A percentile compares a stretch with the other conserved stretches of the same genome.
phyloP scores from a whole-genome alignment of 2,329 filamentous ascomycete species.

The Xylariales sp. region DNA sequence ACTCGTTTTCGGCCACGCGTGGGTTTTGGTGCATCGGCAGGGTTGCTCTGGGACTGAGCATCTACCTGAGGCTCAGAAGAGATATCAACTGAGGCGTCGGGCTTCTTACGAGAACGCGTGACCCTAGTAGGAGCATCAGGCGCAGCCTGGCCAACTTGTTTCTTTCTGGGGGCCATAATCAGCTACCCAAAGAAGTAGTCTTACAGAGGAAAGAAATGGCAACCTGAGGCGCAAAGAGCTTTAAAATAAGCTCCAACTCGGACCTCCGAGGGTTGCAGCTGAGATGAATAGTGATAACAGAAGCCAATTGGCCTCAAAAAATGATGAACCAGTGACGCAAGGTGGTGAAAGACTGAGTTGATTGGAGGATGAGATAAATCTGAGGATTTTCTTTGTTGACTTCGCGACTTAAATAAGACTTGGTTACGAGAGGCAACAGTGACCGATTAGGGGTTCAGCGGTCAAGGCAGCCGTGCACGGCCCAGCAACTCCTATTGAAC shows the following conservation, averaged over 20 bases:
- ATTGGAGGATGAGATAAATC: neutral
- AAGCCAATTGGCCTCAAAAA: neutral
- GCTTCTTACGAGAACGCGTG: constrained; percentile 3
- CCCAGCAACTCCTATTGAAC: no score
- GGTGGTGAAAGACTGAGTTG: no score
- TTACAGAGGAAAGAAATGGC: neutral
- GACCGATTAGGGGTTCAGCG: neutral
- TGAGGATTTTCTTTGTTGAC: constrained; percentile 2
- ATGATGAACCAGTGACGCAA: neutral
- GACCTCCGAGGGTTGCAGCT: neutral
- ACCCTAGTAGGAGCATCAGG: neutral
- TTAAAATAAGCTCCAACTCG: neutral
- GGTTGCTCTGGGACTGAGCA: neutral
- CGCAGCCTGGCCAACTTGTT: neutral
- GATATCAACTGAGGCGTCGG: neutral
- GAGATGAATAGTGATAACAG: neutral
- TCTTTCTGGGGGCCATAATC: constrained; percentile 6
- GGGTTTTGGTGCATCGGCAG: constrained; percentile 1
- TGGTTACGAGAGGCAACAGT: constrained; percentile 6
- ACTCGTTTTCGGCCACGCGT: constrained; percentile 1
- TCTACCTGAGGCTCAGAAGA: no score
- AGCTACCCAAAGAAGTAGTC: no score
- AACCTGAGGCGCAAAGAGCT: neutral
- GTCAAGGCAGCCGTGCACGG: constrained; percentile 6
- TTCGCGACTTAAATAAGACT: constrained; percentile 5